Base-by-base conservation (phyloP, 2,329 filamentous ascomycete genomes). In the Ceratocystis colombiana region DNA sequence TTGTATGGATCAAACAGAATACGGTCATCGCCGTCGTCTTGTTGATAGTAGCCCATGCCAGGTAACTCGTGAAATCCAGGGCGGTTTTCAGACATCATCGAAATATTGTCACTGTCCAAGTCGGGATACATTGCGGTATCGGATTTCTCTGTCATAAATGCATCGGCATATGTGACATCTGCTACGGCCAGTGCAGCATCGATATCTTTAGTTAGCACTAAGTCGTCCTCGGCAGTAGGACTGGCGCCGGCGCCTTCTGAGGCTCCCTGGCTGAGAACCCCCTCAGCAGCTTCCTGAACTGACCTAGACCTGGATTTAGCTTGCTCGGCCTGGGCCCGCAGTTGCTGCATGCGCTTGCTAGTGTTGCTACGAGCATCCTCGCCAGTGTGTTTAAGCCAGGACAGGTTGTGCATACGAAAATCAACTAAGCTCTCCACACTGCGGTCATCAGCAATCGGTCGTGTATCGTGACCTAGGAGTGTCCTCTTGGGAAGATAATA, bases 371-470 rank as follows among this genome's bases (percentile, higher is more conserved):
- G 80, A 67, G 80, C 79, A 68, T 84, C 81, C 67, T 85, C 83
- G 15, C 82, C 83, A 17, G 77, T 75, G 10, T 79, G 81, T 72
- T 83, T 84, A 61, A 97, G 77, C 90, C 91, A 96, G 53, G 82
- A 83, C 30, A 96, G 79, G 73, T 99, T 99, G 64, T 95, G 93
- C 50, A 89, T 80, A 30, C 89, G 86, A 75, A 96, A 96, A 73
- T 97, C 91, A 7, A 97, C 90, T 25, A 97, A 81, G 28, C 86
- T 87, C 74, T 97, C 93, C 5, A 96, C 85, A 72, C 92, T 96
- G 68, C 94, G 86, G 64, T 89, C 88, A 75, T 99, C 94, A 1
- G 94, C 93, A 62, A 97, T 86, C 44, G 88, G 88, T 65, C 86
- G 88, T 0, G 94, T 99, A 70, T 97, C 91, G 71, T 96, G 91